phyloP scores from a whole-genome alignment of 2,329 filamentous ascomycete species.

The Acarospora socialis region DNA sequence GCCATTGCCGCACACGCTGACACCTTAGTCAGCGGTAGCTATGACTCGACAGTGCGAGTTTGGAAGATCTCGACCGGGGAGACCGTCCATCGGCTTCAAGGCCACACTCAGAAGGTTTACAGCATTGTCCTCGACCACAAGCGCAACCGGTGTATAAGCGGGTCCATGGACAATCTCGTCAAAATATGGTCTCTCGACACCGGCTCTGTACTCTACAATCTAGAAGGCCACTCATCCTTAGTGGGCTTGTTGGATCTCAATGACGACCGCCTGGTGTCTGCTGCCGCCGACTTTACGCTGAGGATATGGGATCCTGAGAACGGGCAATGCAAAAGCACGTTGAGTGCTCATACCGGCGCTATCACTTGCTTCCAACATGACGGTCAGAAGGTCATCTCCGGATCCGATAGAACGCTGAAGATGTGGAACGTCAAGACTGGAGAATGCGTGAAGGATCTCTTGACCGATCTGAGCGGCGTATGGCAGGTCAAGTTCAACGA shows the following conservation, averaged over 20 bases:
- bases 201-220: slow-evolving; percentile 69
- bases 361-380: slow-evolving; percentile 99
- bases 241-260: slow-evolving; percentile 84
- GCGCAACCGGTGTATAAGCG: slow-evolving; percentile 89
- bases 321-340: slow-evolving; percentile 74
- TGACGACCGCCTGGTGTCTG: slow-evolving; percentile 81
- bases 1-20: slow-evolving; percentile 92
- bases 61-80: slow-evolving; percentile 97
- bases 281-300: slow-evolving; percentile 86
- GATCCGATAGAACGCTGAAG: slow-evolving; percentile 88
- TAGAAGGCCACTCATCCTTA: slow-evolving; percentile 84
- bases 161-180: slow-evolving; percentile 95
- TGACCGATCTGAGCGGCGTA: slow-evolving; percentile 89
- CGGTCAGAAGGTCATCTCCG: slow-evolving; percentile 88
- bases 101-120: slow-evolving; percentile 88
- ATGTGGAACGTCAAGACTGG: slow-evolving; percentile 96
- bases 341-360: slow-evolving; percentile 88
- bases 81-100: slow-evolving; percentile 65
- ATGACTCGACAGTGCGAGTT: slow-evolving; percentile 86
- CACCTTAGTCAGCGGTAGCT: slow-evolving; percentile 92
- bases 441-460: slow-evolving; percentile 79
- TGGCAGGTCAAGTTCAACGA: slow-evolving; percentile 99
- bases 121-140: slow-evolving; percentile 88
- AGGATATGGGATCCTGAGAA: slow-evolving; percentile 94
- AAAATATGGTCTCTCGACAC: slow-evolving; percentile 94